These are phyloP conservation scores for Trichosporon faecale DNA, from an alignment of 1,284 basidiomycete genomes.

Conservation along the genomic window DNA sequence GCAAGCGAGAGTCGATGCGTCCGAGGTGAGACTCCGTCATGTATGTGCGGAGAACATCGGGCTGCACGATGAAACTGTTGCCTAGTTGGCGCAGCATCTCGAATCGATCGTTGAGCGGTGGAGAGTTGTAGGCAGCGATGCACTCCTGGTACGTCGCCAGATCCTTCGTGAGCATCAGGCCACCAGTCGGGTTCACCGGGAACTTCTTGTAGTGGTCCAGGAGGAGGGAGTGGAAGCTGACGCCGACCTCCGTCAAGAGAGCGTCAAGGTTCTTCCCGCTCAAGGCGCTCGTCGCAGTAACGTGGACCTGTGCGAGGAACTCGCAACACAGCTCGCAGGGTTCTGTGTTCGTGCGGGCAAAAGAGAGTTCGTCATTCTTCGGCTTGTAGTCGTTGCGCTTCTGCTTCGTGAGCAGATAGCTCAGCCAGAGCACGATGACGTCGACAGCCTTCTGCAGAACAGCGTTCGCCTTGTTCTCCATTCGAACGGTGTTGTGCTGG, in stretches of 20 bases:
- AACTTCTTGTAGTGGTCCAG: slow-evolving; percentile 95
- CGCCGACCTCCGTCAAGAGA: slow-evolving; percentile 89
- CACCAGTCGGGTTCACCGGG: slow-evolving; percentile 92
- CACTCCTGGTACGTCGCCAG: slow-evolving; percentile 95
- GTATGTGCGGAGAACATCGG: slow-evolving; percentile 87
- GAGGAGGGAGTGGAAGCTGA: slow-evolving; percentile 90
- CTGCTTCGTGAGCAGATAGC: slow-evolving; percentile 71
- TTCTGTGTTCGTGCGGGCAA: slow-evolving; percentile 91
- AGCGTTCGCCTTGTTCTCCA: slow-evolving; percentile 81
- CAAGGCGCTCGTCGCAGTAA: slow-evolving; percentile 67
- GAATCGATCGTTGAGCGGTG: slow-evolving; percentile 86
- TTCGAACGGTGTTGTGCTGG: slow-evolving; percentile 78
- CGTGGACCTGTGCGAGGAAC: slow-evolving; percentile 73
- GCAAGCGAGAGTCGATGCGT: slow-evolving; percentile 77
- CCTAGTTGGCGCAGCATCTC: slow-evolving; percentile 98
- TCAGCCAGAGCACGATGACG: slow-evolving; percentile 70
- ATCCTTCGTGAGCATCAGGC: slow-evolving; percentile 96
- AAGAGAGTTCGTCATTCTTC: slow-evolving; percentile 89
- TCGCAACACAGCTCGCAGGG: slow-evolving; percentile 89
- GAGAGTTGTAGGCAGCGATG: slow-evolving; percentile 73
- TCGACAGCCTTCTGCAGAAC: slow-evolving; percentile 82
- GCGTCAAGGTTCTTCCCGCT: slow-evolving; percentile 89
- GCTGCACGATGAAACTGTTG: slow-evolving; percentile 91
- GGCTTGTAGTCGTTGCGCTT: slow-evolving; percentile 97
- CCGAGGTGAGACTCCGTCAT: slow-evolving; percentile 88